Percentiles rank a stretch among this genome's conserved stretches.
These are phyloP conservation scores for Solanum virginianum DNA, from an alignment of 257 asterid species.

Conservation along the genomic window DNA sequence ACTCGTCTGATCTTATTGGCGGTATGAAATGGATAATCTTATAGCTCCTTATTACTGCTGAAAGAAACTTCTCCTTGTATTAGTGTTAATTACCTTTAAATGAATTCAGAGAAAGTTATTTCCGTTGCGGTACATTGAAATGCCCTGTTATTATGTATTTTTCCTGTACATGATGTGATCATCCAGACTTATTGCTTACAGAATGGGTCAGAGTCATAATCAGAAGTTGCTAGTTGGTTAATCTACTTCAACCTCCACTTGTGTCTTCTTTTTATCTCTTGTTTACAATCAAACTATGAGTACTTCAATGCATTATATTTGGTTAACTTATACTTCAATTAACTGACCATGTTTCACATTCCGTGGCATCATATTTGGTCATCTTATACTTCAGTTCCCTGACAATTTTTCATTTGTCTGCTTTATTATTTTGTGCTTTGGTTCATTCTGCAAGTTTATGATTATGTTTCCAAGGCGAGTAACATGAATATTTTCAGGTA, in stretches of 20 bases:
- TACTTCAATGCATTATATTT: not conserved
- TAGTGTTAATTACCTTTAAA: not conserved
- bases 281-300: not conserved
- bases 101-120: not conserved
- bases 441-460: not conserved
- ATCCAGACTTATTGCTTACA: not conserved
- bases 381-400: not conserved
- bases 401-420: not conserved
- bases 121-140: not conserved
- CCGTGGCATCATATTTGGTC: not conserved
- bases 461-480: constrained; percentile 4
- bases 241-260: not conserved
- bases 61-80: not conserved
- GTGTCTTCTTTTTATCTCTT: not conserved
- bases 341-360: not conserved
- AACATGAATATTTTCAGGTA: constrained; percentile 33
- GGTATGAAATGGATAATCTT: not conserved
- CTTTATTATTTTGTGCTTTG: not conserved
- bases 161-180: not conserved
- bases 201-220: not conserved
- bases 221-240: not conserved
- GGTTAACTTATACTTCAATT: not conserved
- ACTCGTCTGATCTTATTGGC: not conserved
- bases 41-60: not conserved
- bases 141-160: not conserved